Conservation (phyloP, 1,139 yeast genomes). For the Candida sojae region DNA sequence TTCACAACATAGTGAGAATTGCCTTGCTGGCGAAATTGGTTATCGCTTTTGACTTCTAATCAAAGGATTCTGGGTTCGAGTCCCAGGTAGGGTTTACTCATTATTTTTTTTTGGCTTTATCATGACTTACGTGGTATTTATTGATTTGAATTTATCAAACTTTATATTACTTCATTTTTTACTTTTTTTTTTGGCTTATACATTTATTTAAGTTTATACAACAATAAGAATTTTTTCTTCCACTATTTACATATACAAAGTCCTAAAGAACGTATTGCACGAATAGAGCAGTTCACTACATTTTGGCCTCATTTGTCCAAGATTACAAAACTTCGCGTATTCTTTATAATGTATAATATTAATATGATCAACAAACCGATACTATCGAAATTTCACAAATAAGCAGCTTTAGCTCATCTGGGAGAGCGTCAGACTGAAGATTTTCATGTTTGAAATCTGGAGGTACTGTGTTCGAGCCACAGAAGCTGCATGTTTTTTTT, state of each 20-base stretch:
- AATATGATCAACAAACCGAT: too few species aligned
- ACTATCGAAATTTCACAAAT: constrained; percentile 6
- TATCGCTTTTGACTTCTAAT: constrained; percentile 20
- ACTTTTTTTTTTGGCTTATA: too few species aligned
- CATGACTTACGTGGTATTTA: too few species aligned
- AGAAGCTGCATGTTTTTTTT: constrained; percentile 42
- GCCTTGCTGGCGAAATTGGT: constrained; percentile 16
- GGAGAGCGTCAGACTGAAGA: constrained; percentile 62
- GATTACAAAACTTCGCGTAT: too few species aligned
- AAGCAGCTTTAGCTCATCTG: constrained; percentile 53
- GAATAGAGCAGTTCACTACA: too few species aligned
- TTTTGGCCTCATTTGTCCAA: neutral
- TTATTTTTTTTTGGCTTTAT: constrained; percentile 24
- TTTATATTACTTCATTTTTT: constrained; percentile 53
- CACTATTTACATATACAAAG: too few species aligned
- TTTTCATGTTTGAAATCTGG: constrained; percentile 30
- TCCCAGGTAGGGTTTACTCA: constrained; percentile 18
- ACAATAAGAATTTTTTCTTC: too few species aligned
- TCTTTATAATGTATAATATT: too few species aligned
- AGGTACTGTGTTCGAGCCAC: constrained; percentile 62
- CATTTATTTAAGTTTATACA: too few species aligned
- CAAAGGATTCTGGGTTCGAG: constrained; percentile 20
- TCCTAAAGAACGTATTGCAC: too few species aligned
- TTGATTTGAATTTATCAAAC: neutral
- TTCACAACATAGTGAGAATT: too few species aligned